These are phyloP conservation scores for Lactarius trivialis DNA, from an alignment of 768 basidiomycete genomes.

Conservation along the genomic window DNA sequence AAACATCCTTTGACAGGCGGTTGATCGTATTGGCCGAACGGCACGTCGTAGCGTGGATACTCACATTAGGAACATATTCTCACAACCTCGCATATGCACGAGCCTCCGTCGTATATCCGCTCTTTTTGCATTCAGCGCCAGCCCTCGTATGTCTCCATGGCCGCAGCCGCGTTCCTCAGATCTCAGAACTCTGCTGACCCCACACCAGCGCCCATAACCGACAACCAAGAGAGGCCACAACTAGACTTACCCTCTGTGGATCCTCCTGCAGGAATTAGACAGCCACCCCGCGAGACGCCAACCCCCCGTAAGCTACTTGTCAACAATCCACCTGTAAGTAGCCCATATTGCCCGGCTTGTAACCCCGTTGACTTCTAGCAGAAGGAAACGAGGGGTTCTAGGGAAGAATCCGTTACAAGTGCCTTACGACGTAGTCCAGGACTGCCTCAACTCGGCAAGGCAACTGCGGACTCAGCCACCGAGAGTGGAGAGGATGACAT, in stretches of 20 bases:
- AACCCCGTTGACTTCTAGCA: background rate
- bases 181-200: background rate
- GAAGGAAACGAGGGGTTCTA: background rate
- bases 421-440: conserved; percentile 3
- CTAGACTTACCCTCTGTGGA: conserved; percentile 29
- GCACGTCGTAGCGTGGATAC: conserved; percentile 63
- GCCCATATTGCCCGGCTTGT: background rate
- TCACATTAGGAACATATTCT: conserved; percentile 64
- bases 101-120: conserved; percentile 66
- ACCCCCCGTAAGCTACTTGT: background rate
- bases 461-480: background rate
- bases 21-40: conserved; percentile 64
- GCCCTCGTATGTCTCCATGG: conserved; percentile 48
- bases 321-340: conserved; percentile 2
- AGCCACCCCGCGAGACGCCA: background rate
- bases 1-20: conserved; percentile 37
- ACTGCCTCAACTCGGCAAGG: background rate
- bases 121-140: conserved; percentile 57
- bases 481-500: conserved; percentile 3
- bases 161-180: too few species aligned
- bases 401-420: background rate
- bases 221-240: conserved; percentile 40
- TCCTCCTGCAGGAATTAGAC: background rate
- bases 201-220: conserved; percentile 44
- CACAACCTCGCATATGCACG: conserved; percentile 61